phyloP scores from a whole-genome alignment of 2,329 filamentous ascomycete species.

The Fusarium siculi region DNA sequence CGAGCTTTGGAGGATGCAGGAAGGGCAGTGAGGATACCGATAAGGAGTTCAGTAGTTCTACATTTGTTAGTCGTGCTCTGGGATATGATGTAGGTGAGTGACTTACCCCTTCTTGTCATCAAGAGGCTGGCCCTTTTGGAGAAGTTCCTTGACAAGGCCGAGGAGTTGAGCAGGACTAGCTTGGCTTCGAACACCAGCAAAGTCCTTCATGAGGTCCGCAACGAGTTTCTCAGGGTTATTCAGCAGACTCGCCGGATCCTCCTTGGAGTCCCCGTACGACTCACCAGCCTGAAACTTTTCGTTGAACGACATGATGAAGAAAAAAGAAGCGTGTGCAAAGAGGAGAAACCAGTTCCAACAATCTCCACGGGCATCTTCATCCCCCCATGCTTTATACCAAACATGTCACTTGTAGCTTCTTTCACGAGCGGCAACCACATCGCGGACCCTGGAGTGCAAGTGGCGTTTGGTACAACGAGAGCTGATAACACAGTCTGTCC shows the following conservation, averaged over 20 bases:
- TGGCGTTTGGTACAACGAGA: conserved; percentile 13
- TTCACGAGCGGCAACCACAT: background rate
- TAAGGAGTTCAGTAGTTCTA: conserved; percentile 55
- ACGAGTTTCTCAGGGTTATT: conserved; percentile 50
- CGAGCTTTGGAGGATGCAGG: conserved; percentile 49
- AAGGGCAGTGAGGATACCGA: conserved; percentile 53
- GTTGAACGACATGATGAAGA: conserved; percentile 45
- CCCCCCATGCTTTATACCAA: conserved; percentile 22
- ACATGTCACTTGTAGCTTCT: background rate
- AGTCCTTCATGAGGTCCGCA: conserved; percentile 48
- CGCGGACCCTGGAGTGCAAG: conserved; percentile 1
- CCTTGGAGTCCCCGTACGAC: conserved; percentile 46
- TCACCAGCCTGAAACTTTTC: conserved; percentile 54
- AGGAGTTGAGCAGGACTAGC: conserved; percentile 45
- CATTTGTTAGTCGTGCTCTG: conserved; percentile 18
- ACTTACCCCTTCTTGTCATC: conserved; percentile 65
- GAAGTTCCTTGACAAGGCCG: conserved; percentile 47
- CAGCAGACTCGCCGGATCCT: conserved; percentile 43
- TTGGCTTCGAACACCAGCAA: conserved; percentile 42
- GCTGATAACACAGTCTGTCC: background rate
- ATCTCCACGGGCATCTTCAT: background rate
- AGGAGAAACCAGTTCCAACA: background rate
- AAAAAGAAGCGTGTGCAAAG: background rate
- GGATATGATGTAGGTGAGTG: too few species aligned
- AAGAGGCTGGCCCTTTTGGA: conserved; percentile 59